These are phyloP conservation scores for Galerina marginata DNA, from an alignment of 768 basidiomycete species.

Conservation along the genomic window DNA sequence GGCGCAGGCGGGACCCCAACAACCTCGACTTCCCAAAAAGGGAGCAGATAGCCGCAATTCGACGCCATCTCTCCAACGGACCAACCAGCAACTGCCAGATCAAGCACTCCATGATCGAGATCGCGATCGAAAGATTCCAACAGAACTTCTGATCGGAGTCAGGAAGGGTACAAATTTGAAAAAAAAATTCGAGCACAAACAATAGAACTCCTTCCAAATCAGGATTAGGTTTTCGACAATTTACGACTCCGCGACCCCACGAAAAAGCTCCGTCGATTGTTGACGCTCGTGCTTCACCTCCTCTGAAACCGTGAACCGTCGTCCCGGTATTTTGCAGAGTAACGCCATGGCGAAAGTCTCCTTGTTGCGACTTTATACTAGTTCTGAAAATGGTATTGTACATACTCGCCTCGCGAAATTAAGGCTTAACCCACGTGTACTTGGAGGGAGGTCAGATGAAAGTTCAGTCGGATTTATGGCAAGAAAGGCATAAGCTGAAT, in stretches of 20 bases:
- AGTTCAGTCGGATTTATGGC: constrained; percentile 1
- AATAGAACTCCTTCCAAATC: constrained; percentile 3
- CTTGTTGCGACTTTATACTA: too few species aligned
- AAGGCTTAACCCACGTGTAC: not conserved
- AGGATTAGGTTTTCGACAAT: constrained; percentile 16
- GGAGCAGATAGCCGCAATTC: constrained; percentile 8
- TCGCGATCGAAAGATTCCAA: constrained; percentile 33
- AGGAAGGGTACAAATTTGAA: constrained; percentile 16
- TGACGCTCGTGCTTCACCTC: constrained; percentile 4
- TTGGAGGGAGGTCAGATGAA: not conserved
- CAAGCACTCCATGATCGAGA: constrained; percentile 29
- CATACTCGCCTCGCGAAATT: too few species aligned
- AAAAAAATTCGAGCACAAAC: constrained; percentile 9
- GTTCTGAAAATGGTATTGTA: too few species aligned
- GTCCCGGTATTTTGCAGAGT: too few species aligned
- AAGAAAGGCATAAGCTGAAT: not conserved
- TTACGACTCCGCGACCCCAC: constrained; percentile 13
- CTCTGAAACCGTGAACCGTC: not conserved
- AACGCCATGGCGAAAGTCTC: too few species aligned
- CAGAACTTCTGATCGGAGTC: constrained; percentile 49
- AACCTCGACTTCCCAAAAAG: constrained; percentile 7
- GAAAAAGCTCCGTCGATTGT: not conserved
- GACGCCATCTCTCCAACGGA: not conserved
- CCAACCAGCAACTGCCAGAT: not conserved
- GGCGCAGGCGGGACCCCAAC: not conserved